Base-by-base conservation (phyloP, 1,139 yeast genomes). In the Blastobotrys aristatus region DNA sequence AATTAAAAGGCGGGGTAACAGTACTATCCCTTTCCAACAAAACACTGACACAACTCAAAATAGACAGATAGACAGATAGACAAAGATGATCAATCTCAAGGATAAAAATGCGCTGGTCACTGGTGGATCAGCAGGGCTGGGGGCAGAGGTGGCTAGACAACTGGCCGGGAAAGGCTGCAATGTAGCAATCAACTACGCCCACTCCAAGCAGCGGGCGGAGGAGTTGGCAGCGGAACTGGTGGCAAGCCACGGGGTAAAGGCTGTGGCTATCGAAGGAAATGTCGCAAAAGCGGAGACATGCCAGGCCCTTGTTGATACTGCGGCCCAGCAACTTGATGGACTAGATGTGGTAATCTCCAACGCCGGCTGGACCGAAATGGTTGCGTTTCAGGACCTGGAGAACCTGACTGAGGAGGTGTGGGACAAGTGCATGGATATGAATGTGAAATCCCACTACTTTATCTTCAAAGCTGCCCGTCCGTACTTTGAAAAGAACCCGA, bases 391-490 rank as follows among this genome's bases (percentile, higher is more conserved):
- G 11, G 51, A 55, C 29, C 40, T 57, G n/a, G 59, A 56, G n/a
- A 57, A 48, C 11, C 52, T 59, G 10, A 49, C 52, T 11, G 58
- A 52, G 24, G 61, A 53, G 2, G 59, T 55, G 27, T 62, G 57
- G 44, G 67, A 58, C 47, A 49, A 44, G 14, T 54, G 60, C 26
- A 59, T 56, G 37, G 54, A 54, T 27, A 55, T 61, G 49, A 63
- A 63, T 48, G 59, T 63, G 44, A 60, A 58, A 43, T 57, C 70
- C 1, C 74, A 71, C 52, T 69, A 65, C 47, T 67, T 54, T 46
- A 58, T 70, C 39, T 68, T 65, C 55, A 60, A 65, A 34, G 69
- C 64, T 1, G 70, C 69, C 27, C 66, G 65, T 55, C 61, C 61
- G 17, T 51, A 57, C 26, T 61, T 70, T 43, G 68, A 64, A 37